A percentile compares a stretch with the other conserved stretches of the same genome.
Conservation (phyloP, 495 filamentous ascomycete species). For the Hypomontagnella monticulosa region DNA sequence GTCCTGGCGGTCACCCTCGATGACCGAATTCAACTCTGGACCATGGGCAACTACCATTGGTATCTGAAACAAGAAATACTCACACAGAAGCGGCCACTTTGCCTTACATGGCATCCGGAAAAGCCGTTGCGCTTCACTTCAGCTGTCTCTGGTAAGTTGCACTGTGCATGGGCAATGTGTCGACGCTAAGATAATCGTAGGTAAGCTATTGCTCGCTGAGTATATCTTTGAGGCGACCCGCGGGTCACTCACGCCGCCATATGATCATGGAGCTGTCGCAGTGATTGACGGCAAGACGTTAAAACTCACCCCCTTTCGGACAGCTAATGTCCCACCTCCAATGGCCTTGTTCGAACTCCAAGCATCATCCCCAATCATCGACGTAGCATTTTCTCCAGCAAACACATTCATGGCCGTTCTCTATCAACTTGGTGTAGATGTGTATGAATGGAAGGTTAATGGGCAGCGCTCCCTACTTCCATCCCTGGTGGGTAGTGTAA, state of each 20-base stretch:
- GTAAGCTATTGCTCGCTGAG: constrained; percentile 68
- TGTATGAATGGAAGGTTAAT: constrained; percentile 72
- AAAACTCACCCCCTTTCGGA: constrained; percentile 85
- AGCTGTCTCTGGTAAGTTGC: constrained; percentile 52
- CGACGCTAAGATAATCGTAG: constrained; percentile 48
- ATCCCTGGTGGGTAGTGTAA: constrained; percentile 38
- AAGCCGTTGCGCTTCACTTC: constrained; percentile 72
- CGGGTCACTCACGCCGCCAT: constrained; percentile 73
- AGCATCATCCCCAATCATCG: constrained; percentile 69
- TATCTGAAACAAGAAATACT: constrained; percentile 94
- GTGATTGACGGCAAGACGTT: constrained; percentile 87
- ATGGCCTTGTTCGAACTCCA: constrained; percentile 84
- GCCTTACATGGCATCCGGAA: constrained; percentile 84
- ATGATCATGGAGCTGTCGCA: constrained; percentile 82
- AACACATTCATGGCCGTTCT: constrained; percentile 77
- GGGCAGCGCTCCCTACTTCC: constrained; percentile 48
- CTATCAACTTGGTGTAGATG: constrained; percentile 67
- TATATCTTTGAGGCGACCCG: constrained; percentile 73
- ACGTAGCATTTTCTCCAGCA: constrained; percentile 76
- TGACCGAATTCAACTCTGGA: constrained; percentile 91
- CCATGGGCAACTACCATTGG: constrained; percentile 96
- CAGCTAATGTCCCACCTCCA: constrained; percentile 88
- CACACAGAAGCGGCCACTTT: constrained; percentile 42
- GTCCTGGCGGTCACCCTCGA: constrained; percentile 82
- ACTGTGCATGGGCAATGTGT: constrained; percentile 3